Evolutionary conservation across 164 flowering plant genomes (phyloP).

Genomic region (Magnolia kwangsiensis): DNA sequence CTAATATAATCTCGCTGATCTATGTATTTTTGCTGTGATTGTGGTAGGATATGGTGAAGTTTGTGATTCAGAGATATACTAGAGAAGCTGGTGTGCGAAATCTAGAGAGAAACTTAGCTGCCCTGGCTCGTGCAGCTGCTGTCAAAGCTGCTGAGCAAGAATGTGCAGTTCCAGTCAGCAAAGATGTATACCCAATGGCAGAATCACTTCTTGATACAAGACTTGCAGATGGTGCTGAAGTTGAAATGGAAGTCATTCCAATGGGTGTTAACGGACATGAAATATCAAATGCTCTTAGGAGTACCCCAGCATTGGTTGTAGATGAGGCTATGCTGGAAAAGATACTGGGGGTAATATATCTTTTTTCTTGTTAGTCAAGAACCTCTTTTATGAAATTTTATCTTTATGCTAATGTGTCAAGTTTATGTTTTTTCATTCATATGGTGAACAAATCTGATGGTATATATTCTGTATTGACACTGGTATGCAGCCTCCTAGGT

Average conservation of each 20-base stretch:
- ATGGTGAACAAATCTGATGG: not conserved
- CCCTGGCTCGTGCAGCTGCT: conserved; percentile 98
- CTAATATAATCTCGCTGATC: no score
- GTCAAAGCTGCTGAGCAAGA: conserved; percentile 92
- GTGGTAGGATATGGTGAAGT: conserved; percentile 77
- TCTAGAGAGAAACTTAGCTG: conserved; percentile 91
- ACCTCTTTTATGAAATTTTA: not conserved
- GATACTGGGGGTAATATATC: conserved; percentile 76
- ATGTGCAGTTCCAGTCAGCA: conserved; percentile 54
- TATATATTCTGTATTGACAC: not conserved
- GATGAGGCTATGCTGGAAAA: conserved; percentile 94
- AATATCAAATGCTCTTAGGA: conserved; percentile 64
- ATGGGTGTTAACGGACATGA: conserved; percentile 75
- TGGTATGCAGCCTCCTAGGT: conserved; percentile 87
- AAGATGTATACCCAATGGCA: conserved; percentile 65
- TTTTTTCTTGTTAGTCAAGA: not conserved
- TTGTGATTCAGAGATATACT: conserved; percentile 85
- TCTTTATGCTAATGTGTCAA: not conserved
- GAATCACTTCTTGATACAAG: conserved; percentile 73
- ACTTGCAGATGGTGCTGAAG: conserved; percentile 85
- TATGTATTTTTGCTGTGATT: conserved; percentile 5
- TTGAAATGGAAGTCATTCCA: conserved; percentile 96
- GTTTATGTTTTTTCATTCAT: not conserved
- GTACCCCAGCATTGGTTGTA: conserved; percentile 64
- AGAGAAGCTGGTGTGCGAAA: conserved; percentile 98